Conservation (phyloP, 2,329 filamentous ascomycete genomes). For the Cercospora sesami region DNA sequence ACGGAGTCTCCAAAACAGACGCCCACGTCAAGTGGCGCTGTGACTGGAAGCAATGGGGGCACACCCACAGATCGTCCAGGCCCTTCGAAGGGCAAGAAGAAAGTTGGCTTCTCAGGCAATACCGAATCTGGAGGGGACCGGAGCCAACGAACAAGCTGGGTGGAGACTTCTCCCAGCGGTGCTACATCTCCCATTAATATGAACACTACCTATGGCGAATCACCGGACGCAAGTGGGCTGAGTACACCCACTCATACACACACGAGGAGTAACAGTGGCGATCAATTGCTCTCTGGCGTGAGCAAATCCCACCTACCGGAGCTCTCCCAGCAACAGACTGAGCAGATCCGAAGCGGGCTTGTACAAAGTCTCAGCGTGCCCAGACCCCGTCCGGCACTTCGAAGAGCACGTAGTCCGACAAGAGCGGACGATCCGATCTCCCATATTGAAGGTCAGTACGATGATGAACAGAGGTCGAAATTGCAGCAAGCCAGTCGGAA, state of each 20-base stretch:
- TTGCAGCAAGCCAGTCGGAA: constrained; percentile 33
- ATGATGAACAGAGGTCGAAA: constrained; percentile 26
- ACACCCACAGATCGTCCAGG: constrained; percentile 19
- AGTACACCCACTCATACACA: constrained; percentile 26
- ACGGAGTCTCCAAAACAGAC: constrained; percentile 17
- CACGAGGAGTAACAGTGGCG: constrained; percentile 22
- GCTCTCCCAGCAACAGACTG: constrained; percentile 36
- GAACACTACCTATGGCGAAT: constrained; percentile 19
- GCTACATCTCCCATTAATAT: constrained; percentile 19
- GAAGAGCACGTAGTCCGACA: constrained; percentile 24
- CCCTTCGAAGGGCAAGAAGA: constrained; percentile 29
- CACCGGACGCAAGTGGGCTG: constrained; percentile 24
- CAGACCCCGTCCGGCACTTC: constrained; percentile 36
- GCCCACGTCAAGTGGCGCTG: constrained; percentile 20
- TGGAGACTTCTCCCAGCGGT: constrained; percentile 19
- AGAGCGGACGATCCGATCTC: constrained; percentile 17
- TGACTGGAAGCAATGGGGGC: constrained; percentile 22
- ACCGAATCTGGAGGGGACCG: constrained; percentile 19
- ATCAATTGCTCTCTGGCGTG: constrained; percentile 20
- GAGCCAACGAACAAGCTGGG: constrained; percentile 23
- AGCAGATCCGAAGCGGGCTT: constrained; percentile 34
- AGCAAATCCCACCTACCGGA: constrained; percentile 35
- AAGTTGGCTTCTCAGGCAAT: constrained; percentile 29
- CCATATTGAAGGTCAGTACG: constrained; percentile 30
- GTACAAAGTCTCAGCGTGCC: constrained; percentile 27